A percentile compares a stretch with the other conserved stretches of the same genome.
Evolutionary conservation across 306 rosid species (phyloP).

Genomic region (Glycine latifolia): DNA sequence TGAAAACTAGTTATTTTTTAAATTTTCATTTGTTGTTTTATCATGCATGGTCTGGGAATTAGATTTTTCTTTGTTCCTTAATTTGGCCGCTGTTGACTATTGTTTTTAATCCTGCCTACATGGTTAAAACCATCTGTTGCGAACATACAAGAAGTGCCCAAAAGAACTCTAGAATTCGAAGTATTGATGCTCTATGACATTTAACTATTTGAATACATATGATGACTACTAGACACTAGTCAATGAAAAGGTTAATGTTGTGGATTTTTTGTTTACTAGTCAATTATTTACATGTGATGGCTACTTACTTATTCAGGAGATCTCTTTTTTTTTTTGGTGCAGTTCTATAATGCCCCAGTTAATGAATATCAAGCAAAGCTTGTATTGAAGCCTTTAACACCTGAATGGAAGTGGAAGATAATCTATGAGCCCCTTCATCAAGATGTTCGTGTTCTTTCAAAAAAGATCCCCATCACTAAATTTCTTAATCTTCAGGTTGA

Average conservation of each 20-base stretch:
- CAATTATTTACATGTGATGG: constrained; percentile 3
- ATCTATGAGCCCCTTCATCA: constrained; percentile 78
- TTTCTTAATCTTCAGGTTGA: constrained; percentile 91
- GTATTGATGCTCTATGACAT: background rate
- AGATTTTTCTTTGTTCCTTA: constrained; percentile 21
- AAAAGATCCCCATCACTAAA: constrained; percentile 85
- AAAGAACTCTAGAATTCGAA: background rate
- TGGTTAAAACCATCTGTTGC: background rate
- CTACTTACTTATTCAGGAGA: constrained; percentile 34
- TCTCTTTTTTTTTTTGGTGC: constrained; percentile 42
- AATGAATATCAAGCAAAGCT: constrained; percentile 85
- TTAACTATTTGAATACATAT: background rate
- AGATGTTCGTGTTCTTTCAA: constrained; percentile 82
- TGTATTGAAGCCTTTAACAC: constrained; percentile 84
- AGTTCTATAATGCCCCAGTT: constrained; percentile 89
- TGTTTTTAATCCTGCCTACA: background rate
- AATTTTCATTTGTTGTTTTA: background rate
- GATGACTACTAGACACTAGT: background rate
- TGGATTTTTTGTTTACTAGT: constrained; percentile 2
- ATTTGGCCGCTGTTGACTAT: background rate
- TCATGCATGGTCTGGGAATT: background rate
- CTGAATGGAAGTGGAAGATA: constrained; percentile 85
- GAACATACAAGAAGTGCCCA: too few relatives aligned
- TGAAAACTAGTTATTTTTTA: constrained; percentile 3
- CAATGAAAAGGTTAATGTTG: background rate